Percentiles rank a stretch among this genome's conserved stretches.
Conservation (phyloP, 352 stramenopile species). For the Phytophthora foliorum region DNA sequence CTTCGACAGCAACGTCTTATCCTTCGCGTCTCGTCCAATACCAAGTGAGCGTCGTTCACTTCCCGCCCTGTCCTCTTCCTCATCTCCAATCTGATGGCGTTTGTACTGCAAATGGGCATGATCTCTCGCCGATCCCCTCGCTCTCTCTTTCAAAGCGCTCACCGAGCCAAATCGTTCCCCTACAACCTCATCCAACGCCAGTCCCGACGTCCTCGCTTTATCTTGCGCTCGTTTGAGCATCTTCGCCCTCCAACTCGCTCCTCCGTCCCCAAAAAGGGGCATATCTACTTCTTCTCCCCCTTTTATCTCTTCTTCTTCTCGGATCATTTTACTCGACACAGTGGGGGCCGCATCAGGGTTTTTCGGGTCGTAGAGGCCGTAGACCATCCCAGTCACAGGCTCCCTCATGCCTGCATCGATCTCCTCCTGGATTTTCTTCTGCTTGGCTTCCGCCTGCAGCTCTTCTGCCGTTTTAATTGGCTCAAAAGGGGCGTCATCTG, state of each 20-base stretch:
- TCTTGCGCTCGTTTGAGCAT: constrained; percentile 84
- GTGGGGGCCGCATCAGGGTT: constrained; percentile 57
- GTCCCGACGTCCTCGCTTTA: constrained; percentile 60
- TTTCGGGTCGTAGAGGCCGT: constrained; percentile 85
- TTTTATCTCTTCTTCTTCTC: constrained; percentile 14
- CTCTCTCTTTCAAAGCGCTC: constrained; percentile 59
- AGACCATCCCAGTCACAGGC: constrained; percentile 82
- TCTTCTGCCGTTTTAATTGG: constrained; percentile 54
- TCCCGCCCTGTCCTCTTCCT: constrained; percentile 16
- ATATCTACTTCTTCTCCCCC: constrained; percentile 26
- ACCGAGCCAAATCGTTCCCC: constrained; percentile 68
- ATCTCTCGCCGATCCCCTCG: constrained; percentile 53
- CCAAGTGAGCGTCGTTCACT: constrained; percentile 37
- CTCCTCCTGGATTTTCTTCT: constrained; percentile 75
- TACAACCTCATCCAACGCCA: constrained; percentile 70
- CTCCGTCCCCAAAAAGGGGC: constrained; percentile 72
- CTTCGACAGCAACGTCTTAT: constrained; percentile 67
- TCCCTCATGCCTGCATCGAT: constrained; percentile 81
- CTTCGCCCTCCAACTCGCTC: constrained; percentile 85
- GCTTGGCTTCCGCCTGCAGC: constrained; percentile 51
- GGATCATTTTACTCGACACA: constrained; percentile 35
- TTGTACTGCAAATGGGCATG: constrained; percentile 83
- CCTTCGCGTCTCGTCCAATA: constrained; percentile 65
- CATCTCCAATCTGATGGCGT: constrained; percentile 41
- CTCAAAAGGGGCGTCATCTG: constrained; percentile 25